Conservation (phyloP, 2,329 filamentous ascomycete species). For the Sclerotinia borealis region DNA sequence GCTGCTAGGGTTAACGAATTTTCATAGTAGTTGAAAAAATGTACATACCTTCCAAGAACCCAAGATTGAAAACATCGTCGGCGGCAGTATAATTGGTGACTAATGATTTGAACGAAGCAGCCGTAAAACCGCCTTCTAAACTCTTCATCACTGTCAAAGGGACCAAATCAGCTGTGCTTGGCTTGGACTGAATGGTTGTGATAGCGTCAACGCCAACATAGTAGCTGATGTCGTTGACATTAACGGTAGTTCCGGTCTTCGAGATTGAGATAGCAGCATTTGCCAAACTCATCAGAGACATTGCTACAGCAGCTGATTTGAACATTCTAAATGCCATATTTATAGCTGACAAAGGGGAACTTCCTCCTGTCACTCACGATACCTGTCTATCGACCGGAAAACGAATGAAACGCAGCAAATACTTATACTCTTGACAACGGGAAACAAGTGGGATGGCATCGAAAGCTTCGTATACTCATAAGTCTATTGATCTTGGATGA, state of each 20-base stretch:
- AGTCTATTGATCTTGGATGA: background rate
- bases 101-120: constrained; percentile 16
- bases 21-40: too few species aligned
- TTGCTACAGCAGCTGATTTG: background rate
- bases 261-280: constrained; percentile 11
- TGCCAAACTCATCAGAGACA: constrained; percentile 3
- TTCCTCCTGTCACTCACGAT: background rate
- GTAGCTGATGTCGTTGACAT: constrained; percentile 32
- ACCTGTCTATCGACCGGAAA: background rate
- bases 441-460: background rate
- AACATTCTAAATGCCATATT: constrained; percentile 9
- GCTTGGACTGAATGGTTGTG: constrained; percentile 19
- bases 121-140: constrained; percentile 18
- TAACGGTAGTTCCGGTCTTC: constrained; percentile 7
- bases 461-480: background rate
- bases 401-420: background rate
- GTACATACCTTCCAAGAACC: constrained; percentile 25
- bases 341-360: background rate
- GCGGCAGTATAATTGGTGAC: constrained; percentile 21
- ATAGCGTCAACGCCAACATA: constrained; percentile 26
- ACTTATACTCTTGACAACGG: background rate
- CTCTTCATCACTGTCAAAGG: constrained; percentile 27
- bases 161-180: constrained; percentile 21
- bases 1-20: background rate
- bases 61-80: constrained; percentile 28